phyloP scores from a whole-genome alignment of 2,329 filamentous ascomycete species.

The Phaeoacremonium minimum region DNA sequence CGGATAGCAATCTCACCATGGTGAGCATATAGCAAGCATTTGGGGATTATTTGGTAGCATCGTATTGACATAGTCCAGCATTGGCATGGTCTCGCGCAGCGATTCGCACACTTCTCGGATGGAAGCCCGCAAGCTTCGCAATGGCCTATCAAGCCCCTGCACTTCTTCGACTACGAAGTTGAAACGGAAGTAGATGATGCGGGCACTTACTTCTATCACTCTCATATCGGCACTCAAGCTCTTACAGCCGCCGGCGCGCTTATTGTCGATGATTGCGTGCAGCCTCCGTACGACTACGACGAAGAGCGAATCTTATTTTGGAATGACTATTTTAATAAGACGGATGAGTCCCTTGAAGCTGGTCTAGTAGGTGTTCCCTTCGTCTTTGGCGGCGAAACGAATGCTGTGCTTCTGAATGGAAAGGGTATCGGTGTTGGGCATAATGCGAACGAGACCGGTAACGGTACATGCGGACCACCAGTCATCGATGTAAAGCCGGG shows the following conservation, averaged over 20 bases:
- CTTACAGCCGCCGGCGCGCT: conserved; percentile 52
- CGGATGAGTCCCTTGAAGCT: conserved; percentile 44
- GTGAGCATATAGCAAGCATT: conserved; percentile 25
- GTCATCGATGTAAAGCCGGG: conserved; percentile 56
- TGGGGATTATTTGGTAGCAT: too few relatives aligned
- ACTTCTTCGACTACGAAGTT: conserved; percentile 67
- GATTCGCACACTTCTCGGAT: conserved; percentile 59
- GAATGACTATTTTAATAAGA: conserved; percentile 52
- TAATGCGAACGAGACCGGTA: conserved; percentile 17
- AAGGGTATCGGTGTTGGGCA: conserved; percentile 36
- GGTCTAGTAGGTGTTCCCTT: conserved; percentile 46
- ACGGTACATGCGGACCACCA: conserved; percentile 35
- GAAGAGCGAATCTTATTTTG: conserved; percentile 54
- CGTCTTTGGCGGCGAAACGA: conserved; percentile 54
- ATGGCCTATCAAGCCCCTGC: conserved; percentile 58
- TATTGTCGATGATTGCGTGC: conserved; percentile 47
- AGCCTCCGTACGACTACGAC: conserved; percentile 55
- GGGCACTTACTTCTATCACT: conserved; percentile 67
- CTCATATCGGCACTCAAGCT: conserved; percentile 60
- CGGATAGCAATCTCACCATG: conserved; percentile 51
- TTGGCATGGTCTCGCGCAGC: conserved; percentile 62
- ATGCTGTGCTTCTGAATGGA: conserved; percentile 55
- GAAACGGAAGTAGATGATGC: conserved; percentile 45
- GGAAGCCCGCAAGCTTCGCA: conserved; percentile 56
- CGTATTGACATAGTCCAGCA: conserved; percentile 37